These are phyloP conservation scores for Coffea eugenioides DNA, from an alignment of 257 asterid genomes.

Conservation along the genomic window DNA sequence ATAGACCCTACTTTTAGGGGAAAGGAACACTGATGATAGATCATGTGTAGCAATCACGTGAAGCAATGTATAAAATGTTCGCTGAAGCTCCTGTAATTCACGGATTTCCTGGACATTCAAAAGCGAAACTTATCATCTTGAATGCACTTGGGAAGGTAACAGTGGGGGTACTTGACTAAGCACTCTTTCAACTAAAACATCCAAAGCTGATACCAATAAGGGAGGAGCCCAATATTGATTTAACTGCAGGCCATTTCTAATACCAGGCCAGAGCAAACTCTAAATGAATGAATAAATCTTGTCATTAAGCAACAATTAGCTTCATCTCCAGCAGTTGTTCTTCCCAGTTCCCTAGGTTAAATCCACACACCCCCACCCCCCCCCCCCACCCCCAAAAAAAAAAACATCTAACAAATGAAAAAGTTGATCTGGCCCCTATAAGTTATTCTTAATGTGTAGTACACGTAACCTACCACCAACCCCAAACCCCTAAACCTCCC, in stretches of 20 bases:
- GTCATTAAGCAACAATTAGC: not conserved
- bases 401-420: no score
- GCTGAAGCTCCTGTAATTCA: constrained; percentile 87
- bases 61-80: constrained; percentile 67
- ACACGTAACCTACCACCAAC: not conserved
- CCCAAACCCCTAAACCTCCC: not conserved
- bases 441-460: not conserved
- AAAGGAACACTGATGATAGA: constrained; percentile 70
- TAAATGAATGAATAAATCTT: not conserved
- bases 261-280: not conserved
- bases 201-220: not conserved
- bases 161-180: not conserved
- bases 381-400: not conserved
- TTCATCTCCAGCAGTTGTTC: not conserved
- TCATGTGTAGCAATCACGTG: constrained; percentile 76
- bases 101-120: constrained; percentile 74
- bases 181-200: not conserved
- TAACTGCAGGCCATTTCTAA: not conserved
- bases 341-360: not conserved
- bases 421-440: not conserved
- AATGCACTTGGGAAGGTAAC: not conserved
- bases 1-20: constrained; percentile 52
- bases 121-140: not conserved
- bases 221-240: constrained; percentile 4
- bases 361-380: not conserved